These are phyloP conservation scores for Fusarium sororula DNA, from an alignment of 2,329 filamentous ascomycete genomes.

Conservation along the genomic window DNA sequence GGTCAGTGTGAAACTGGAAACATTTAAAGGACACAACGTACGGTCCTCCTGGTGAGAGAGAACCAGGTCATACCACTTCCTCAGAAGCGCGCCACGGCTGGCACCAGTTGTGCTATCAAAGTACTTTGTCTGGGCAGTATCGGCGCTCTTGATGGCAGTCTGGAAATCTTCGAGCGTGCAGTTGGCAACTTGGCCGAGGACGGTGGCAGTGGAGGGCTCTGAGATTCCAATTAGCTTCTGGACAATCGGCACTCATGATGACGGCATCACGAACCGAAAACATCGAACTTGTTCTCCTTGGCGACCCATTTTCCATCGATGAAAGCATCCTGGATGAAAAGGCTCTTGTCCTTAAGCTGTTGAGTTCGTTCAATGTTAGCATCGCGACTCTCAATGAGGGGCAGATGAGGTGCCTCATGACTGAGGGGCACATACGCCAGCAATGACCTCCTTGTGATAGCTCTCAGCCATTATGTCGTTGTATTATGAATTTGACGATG, in stretches of 20 bases:
- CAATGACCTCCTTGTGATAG: conserved; percentile 43
- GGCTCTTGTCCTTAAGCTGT: conserved; percentile 41
- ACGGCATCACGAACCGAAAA: conserved; percentile 34
- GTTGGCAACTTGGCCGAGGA: conserved; percentile 42
- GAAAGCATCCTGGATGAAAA: conserved; percentile 44
- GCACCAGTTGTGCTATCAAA: conserved; percentile 41
- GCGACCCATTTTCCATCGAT: conserved; percentile 42
- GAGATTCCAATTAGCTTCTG: conserved; percentile 4
- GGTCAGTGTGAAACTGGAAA: background rate
- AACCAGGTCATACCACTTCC: conserved; percentile 43
- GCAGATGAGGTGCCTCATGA: conserved; percentile 23
- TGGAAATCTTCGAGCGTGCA: conserved; percentile 42
- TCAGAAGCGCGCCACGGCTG: conserved; percentile 42
- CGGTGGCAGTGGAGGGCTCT: conserved; percentile 43
- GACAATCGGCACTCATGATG: background rate
- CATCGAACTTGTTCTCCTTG: conserved; percentile 44
- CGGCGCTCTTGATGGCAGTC: conserved; percentile 41
- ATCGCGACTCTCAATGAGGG: background rate
- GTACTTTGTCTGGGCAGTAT: conserved; percentile 38
- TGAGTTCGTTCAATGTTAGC: conserved; percentile 19
- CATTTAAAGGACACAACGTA: conserved; percentile 12
- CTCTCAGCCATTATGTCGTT: conserved; percentile 39
- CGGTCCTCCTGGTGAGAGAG: conserved; percentile 42
- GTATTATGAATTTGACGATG: background rate
- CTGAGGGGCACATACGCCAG: conserved; percentile 36